phyloP scores from a whole-genome alignment of 139 green algal genomes.

The Nannochloris sp. region DNA sequence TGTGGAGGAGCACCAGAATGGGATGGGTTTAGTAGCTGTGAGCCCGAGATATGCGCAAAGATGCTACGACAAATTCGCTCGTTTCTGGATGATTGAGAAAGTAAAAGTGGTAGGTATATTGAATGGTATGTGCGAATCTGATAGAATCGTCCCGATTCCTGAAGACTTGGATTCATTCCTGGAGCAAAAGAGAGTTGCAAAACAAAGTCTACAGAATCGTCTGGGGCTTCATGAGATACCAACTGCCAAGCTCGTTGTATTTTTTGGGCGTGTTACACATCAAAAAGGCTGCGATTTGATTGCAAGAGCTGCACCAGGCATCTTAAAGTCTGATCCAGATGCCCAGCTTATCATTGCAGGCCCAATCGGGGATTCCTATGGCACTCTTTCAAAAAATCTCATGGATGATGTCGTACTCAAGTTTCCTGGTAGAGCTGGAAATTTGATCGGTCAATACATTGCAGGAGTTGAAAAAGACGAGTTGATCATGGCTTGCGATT shows the following conservation, averaged over 20 bases:
- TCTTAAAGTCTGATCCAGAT: constrained; percentile 9
- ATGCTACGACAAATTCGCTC: constrained; percentile 18
- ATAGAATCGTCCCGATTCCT: background rate
- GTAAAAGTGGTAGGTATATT: constrained; percentile 12
- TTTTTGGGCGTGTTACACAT: constrained; percentile 34
- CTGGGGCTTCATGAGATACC: constrained; percentile 19
- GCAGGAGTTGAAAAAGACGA: constrained; percentile 26
- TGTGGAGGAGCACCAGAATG: constrained; percentile 19
- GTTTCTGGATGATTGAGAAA: constrained; percentile 24
- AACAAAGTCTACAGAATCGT: constrained; percentile 17
- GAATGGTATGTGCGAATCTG: constrained; percentile 14
- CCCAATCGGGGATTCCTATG: constrained; percentile 27
- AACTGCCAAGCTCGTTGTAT: constrained; percentile 19
- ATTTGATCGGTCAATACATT: constrained; percentile 27
- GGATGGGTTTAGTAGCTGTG: constrained; percentile 30
- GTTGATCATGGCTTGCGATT: constrained; percentile 29
- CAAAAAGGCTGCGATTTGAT: constrained; percentile 40
- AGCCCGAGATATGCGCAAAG: constrained; percentile 23
- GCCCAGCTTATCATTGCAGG: constrained; percentile 27
- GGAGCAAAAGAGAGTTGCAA: constrained; percentile 17
- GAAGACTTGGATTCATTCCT: constrained; percentile 10
- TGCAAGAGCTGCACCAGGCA: constrained; percentile 7
- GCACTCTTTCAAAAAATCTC: constrained; percentile 7
- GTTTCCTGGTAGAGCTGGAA: constrained; percentile 20
- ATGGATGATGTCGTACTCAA: constrained; percentile 14